Evolutionary conservation across 2,329 filamentous ascomycete genomes (phyloP).

Genomic region (Myriangium duriaei): DNA sequence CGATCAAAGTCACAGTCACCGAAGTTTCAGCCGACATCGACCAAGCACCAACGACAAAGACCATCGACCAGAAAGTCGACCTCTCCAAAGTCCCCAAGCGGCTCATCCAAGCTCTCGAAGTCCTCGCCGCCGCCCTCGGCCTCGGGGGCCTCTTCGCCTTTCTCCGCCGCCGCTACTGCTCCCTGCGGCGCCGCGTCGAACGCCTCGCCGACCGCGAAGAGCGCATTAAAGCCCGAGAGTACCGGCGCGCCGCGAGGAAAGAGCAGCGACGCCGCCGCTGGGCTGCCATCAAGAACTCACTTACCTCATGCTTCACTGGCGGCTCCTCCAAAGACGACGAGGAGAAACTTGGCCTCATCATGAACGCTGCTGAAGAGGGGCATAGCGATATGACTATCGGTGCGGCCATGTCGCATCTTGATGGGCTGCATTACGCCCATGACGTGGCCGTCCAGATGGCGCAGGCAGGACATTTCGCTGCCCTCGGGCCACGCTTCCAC

Average conservation of each 20-base stretch:
- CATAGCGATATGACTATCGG: slow-evolving; percentile 26
- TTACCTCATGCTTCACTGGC: slow-evolving; percentile 21
- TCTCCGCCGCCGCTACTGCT: slow-evolving; percentile 36
- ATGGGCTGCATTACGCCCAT: slow-evolving; percentile 39
- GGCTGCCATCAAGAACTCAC: slow-evolving; percentile 21
- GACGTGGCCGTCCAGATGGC: slow-evolving; percentile 33
- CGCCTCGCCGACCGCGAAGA: slow-evolving; percentile 43
- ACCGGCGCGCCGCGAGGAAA: slow-evolving; percentile 38
- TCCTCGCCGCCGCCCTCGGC: slow-evolving; percentile 33
- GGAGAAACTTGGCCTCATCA: slow-evolving; percentile 38
- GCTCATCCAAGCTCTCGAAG: slow-evolving; percentile 29
- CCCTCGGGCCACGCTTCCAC: slow-evolving; percentile 15
- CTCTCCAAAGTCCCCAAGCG: slow-evolving; percentile 16
- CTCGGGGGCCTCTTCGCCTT: slow-evolving; percentile 32
- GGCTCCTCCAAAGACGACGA: slow-evolving; percentile 31
- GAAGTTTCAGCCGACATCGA: too few relatives aligned
- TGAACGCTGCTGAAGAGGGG: slow-evolving; percentile 25
- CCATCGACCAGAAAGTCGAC: slow-evolving; percentile 11
- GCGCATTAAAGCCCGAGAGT: slow-evolving; percentile 38
- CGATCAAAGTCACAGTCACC: background rate
- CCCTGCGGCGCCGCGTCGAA: slow-evolving; percentile 39
- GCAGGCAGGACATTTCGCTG: background rate
- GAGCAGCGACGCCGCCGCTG: slow-evolving; percentile 41
- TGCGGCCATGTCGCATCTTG: slow-evolving; percentile 37
- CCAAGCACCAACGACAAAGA: too few relatives aligned